A percentile compares a stretch with the other conserved stretches of the same genome.
phyloP scores from a whole-genome alignment of 352 stramenopile genomes.

The Phytopythium chamaehyphon region DNA sequence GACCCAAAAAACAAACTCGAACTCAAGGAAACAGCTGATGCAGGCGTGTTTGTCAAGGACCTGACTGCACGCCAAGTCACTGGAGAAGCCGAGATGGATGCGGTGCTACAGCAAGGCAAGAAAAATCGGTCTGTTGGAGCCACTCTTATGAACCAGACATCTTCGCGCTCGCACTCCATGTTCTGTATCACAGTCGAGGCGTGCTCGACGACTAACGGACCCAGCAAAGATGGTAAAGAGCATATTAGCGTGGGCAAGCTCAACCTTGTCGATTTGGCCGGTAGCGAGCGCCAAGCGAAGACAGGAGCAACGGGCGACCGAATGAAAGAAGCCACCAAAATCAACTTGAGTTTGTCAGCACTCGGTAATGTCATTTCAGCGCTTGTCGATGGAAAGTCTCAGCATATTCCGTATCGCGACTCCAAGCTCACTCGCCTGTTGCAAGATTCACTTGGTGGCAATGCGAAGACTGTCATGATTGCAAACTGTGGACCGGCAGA shows the following conservation, averaged over 20 bases:
- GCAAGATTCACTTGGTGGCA: conserved; percentile 91
- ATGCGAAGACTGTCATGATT: conserved; percentile 97
- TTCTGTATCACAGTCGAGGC: conserved; percentile 95
- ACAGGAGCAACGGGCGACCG: conserved; percentile 89
- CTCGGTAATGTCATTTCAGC: conserved; percentile 83
- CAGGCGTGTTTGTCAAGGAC: conserved; percentile 96
- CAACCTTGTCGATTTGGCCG: conserved; percentile 95
- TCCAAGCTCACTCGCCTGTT: conserved; percentile 88
- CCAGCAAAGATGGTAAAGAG: conserved; percentile 5
- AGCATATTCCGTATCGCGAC: conserved; percentile 93
- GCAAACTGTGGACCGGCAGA: conserved; percentile 95
- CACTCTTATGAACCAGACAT: conserved; percentile 96
- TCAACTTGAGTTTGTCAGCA: conserved; percentile 76
- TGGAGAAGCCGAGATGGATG: conserved; percentile 88
- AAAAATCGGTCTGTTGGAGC: conserved; percentile 92
- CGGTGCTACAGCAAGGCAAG: conserved; percentile 90
- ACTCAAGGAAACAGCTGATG: conserved; percentile 92
- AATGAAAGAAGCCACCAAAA: conserved; percentile 94
- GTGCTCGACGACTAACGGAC: conserved; percentile 19
- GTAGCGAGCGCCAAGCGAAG: conserved; percentile 91
- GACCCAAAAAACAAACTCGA: conserved; percentile 89
- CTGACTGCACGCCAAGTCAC: conserved; percentile 84
- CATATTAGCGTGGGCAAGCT: conserved; percentile 95
- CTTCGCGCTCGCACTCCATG: conserved; percentile 92
- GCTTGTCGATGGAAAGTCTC: conserved; percentile 81